These are phyloP conservation scores for Penicillium sp. DNA, from an alignment of 2,329 filamentous ascomycete genomes.

Conservation along the genomic window DNA sequence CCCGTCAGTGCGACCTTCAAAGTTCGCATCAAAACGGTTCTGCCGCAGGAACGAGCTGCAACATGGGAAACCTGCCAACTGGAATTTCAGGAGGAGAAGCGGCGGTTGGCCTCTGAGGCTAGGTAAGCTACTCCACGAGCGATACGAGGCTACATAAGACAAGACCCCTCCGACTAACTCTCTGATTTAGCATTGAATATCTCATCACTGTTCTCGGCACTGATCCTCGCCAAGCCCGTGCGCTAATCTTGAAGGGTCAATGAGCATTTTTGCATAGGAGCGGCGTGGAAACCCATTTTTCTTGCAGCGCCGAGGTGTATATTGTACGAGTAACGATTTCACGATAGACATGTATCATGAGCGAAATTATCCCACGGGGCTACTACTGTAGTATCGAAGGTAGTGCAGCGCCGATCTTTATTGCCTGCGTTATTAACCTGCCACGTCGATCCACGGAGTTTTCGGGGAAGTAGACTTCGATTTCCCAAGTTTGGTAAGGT, in stretches of 20 bases:
- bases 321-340: constrained; percentile 44
- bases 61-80: constrained; percentile 76
- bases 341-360: constrained; percentile 46
- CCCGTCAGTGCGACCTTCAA: constrained; percentile 87
- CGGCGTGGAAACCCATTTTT: constrained; percentile 4
- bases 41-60: constrained; percentile 65
- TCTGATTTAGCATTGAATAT: constrained; percentile 61
- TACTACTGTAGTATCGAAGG: constrained; percentile 4
- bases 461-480: background rate
- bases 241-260: constrained; percentile 41
- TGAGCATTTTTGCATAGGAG: constrained; percentile 1
- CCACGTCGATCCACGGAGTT: background rate
- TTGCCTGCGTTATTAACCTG: background rate
- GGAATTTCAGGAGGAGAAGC: constrained; percentile 73
- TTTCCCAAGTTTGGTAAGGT: background rate
- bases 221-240: constrained; percentile 57
- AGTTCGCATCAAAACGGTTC: constrained; percentile 81
- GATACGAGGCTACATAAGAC: background rate
- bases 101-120: constrained; percentile 69
- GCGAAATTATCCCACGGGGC: background rate
- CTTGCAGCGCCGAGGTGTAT: constrained; percentile 16
- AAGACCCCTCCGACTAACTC: constrained; percentile 4
- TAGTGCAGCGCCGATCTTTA: background rate
- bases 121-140: constrained; percentile 64
- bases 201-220: constrained; percentile 66